phyloP scores from a whole-genome alignment of 139 green algal genomes.

The Chlamydomonas schloesseri region DNA sequence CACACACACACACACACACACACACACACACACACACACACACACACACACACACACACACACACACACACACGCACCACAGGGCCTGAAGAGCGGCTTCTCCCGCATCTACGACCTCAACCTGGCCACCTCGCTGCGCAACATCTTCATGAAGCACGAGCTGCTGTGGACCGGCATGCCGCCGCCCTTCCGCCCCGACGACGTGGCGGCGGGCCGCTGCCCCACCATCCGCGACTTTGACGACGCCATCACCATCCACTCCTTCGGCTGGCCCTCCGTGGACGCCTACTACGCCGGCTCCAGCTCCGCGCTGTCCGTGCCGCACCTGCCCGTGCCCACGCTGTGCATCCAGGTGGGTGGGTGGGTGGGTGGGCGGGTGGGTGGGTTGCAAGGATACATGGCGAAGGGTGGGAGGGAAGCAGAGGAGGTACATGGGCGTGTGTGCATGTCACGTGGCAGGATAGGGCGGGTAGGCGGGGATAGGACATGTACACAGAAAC shows the following conservation, averaged over 20 bases:
- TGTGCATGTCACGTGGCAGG: too few relatives aligned
- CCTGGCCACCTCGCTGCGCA: constrained; percentile 68
- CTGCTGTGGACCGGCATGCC: constrained; percentile 68
- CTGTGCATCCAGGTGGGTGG: constrained; percentile 78
- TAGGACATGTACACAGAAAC: too few relatives aligned
- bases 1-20: too few relatives aligned
- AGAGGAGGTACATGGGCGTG: too few relatives aligned
- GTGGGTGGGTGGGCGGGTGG: too few relatives aligned
- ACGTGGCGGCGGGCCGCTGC: constrained; percentile 50
- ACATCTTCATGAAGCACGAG: constrained; percentile 79
- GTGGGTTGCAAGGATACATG: too few relatives aligned
- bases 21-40: too few relatives aligned
- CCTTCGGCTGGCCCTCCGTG: constrained; percentile 78
- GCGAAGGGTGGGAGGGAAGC: too few relatives aligned
- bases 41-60: too few relatives aligned
- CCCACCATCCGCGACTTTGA: constrained; percentile 89
- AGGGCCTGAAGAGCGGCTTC: constrained; percentile 71
- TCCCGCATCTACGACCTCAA: constrained; percentile 90
- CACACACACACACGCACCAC: neutral
- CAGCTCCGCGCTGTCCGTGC: constrained; percentile 62
- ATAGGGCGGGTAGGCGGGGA: too few relatives aligned
- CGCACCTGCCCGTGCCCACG: constrained; percentile 73
- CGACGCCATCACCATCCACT: constrained; percentile 83
- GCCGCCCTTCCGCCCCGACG: constrained; percentile 23
- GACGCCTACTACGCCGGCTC: constrained; percentile 90